These are phyloP conservation scores for Aspergillus amoenus DNA, from an alignment of 2,329 filamentous ascomycete genomes.

Conservation along the genomic window DNA sequence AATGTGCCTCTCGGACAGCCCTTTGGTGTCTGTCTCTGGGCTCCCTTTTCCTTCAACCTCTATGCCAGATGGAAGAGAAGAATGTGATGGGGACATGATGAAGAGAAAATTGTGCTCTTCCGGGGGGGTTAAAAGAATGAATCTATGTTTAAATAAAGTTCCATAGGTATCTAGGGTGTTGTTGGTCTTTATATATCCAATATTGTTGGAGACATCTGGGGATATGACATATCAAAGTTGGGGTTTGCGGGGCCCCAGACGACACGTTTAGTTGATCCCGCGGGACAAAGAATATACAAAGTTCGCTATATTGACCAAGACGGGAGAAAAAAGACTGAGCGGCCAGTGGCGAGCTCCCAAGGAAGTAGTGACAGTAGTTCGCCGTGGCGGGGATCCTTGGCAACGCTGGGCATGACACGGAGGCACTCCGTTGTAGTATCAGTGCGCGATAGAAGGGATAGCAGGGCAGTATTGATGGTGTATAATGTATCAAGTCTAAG, in stretches of 20 bases:
- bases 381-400: too few relatives aligned
- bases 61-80: not conserved
- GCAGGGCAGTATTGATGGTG: not conserved
- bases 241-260: not conserved
- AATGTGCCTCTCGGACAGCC: not conserved
- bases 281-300: not conserved
- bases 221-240: not conserved
- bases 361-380: too few relatives aligned
- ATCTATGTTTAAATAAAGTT: not conserved
- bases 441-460: too few relatives aligned
- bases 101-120: not conserved
- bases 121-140: not conserved
- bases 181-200: not conserved
- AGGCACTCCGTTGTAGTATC: too few relatives aligned
- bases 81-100: not conserved
- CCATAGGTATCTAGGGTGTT: not conserved
- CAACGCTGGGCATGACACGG: too few relatives aligned
- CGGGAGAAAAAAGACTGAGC: not conserved
- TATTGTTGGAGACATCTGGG: not conserved
- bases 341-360: too few relatives aligned
- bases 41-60: not conserved
- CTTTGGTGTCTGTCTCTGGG: not conserved
- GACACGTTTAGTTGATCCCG: not conserved
- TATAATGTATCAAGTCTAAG: not conserved
- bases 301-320: not conserved